Conservation (phyloP, 495 filamentous ascomycete species). For the Letharia columbiana region DNA sequence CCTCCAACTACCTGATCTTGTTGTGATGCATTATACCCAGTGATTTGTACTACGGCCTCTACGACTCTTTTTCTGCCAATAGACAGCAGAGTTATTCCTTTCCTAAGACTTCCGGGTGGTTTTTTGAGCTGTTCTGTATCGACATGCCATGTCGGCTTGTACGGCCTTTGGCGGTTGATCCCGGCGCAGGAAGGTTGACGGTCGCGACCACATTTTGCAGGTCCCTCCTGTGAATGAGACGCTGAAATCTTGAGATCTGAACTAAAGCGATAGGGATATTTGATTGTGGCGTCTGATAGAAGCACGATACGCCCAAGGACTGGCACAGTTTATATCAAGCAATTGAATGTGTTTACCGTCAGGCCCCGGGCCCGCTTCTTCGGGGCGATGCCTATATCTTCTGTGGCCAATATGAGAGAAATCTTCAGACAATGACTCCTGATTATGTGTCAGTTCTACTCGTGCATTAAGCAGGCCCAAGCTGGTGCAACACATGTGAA, state of each 20-base stretch:
- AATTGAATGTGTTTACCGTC: background rate
- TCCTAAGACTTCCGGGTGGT: background rate
- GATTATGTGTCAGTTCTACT: background rate
- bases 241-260: background rate
- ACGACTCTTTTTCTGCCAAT: conserved; percentile 11
- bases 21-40: conserved; percentile 44
- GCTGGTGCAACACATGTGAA: background rate
- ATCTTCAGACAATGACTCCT: background rate
- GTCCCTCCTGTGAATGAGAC: background rate
- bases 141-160: background rate
- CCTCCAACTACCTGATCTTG: conserved; percentile 95
- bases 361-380: background rate
- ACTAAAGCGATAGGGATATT: background rate
- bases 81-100: background rate
- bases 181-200: background rate
- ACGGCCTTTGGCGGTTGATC: background rate
- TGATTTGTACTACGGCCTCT: conserved; percentile 14
- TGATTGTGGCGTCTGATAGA: background rate
- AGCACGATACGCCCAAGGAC: background rate
- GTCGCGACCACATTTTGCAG: background rate
- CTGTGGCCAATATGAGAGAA: background rate
- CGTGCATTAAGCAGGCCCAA: background rate
- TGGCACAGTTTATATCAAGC: background rate
- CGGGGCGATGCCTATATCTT: background rate
- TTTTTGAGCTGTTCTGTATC: background rate